A percentile compares a stretch with the other conserved stretches of the same genome.
These are phyloP conservation scores for Leishmania turanica DNA, from an alignment of 208 protist genomes.

Conservation along the genomic window DNA sequence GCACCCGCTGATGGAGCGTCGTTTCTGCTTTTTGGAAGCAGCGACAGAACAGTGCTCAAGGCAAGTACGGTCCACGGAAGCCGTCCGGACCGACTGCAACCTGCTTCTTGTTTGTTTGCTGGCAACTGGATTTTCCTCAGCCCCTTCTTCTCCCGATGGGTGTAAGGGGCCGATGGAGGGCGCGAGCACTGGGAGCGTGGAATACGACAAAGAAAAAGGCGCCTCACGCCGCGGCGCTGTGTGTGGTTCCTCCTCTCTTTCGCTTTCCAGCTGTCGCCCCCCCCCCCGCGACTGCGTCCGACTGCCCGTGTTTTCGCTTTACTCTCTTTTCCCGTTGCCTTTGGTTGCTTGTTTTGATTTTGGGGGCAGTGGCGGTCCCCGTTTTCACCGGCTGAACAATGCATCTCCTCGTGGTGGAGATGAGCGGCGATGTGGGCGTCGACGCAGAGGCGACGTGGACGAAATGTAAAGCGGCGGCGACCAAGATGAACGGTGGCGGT, in stretches of 20 bases:
- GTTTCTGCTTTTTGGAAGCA: background rate
- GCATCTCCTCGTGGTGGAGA: background rate
- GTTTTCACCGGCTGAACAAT: background rate
- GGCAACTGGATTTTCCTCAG: too few relatives aligned
- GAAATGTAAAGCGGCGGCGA: background rate
- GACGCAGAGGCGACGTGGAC: background rate
- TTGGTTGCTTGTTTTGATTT: background rate
- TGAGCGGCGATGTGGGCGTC: background rate
- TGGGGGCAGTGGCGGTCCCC: background rate
- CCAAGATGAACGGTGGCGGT: background rate
- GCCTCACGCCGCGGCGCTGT: background rate
- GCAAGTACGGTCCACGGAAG: background rate
- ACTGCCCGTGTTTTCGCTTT: background rate
- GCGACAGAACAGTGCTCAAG: background rate
- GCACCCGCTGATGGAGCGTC: background rate
- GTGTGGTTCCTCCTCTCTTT: background rate
- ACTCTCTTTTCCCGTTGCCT: background rate
- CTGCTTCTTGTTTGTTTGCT: background rate
- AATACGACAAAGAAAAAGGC: background rate
- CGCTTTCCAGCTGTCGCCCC: background rate
- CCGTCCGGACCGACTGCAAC: too few relatives aligned
- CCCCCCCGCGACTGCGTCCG: background rate
- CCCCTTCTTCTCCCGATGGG: background rate
- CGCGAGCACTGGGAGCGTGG: background rate
- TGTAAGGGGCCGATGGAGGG: background rate